Conservation (phyloP, 805 yeast genomes). For the Schwanniomyces occidentalis region DNA sequence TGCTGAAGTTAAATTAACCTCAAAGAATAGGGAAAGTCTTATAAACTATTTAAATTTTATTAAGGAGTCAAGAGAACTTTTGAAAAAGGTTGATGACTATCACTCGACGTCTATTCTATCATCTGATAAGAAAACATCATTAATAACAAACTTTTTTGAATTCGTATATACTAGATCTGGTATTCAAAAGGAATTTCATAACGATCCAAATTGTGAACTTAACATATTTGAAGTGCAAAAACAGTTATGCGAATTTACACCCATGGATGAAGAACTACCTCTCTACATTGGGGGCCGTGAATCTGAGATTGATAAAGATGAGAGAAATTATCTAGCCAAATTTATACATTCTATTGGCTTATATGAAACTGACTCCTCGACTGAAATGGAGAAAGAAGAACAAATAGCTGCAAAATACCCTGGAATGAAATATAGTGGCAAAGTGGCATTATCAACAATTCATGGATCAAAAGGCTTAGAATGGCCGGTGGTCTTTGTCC, state of each 20-base stretch:
- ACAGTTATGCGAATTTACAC: constrained; percentile 36
- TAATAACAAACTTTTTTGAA: constrained; percentile 19
- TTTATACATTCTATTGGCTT: constrained; percentile 37
- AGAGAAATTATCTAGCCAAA: constrained; percentile 18
- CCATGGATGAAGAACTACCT: constrained; percentile 25
- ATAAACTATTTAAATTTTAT: constrained; percentile 27
- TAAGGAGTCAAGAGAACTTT: constrained; percentile 14
- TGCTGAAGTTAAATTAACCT: constrained; percentile 10
- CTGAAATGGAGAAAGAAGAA: constrained; percentile 2
- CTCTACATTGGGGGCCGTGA: constrained; percentile 13
- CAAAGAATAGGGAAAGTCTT: constrained; percentile 17
- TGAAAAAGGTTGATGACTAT: constrained; percentile 10
- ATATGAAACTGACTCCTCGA: constrained; percentile 23
- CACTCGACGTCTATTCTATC: neutral
- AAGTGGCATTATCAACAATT: constrained; percentile 66
- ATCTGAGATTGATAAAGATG: constrained; percentile 11
- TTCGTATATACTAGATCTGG: constrained; percentile 28
- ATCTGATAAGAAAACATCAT: neutral
- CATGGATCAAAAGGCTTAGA: constrained; percentile 94
- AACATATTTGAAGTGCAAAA: constrained; percentile 42
- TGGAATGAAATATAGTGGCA: constrained; percentile 14
- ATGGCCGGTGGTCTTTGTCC: constrained; percentile 90
- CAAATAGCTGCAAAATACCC: constrained; percentile 4
- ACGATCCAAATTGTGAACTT: constrained; percentile 27
- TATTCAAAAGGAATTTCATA: constrained; percentile 24